Conservation (phyloP, 225 moss, liverwort and hornwort species). For the Lunularia cruciata region DNA sequence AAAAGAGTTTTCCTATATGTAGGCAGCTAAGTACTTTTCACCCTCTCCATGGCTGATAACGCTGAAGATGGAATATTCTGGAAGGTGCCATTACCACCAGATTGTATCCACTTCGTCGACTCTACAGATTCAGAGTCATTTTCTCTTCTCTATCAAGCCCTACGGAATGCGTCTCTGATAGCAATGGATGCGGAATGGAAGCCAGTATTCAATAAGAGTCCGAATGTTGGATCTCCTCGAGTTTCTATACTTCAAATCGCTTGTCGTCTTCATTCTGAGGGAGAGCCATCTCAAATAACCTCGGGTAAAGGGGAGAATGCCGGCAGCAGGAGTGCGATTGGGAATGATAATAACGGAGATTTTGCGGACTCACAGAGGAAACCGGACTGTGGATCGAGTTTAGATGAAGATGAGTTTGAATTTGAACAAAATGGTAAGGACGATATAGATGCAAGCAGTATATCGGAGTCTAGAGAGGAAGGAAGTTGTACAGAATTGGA, state of each 20-base stretch:
- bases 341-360: neutral
- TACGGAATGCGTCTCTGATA: constrained; percentile 63
- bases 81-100: constrained; percentile 66
- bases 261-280: constrained; percentile 51
- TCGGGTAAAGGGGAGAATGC: neutral
- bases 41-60: no score
- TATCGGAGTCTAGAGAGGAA: neutral
- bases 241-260: constrained; percentile 87
- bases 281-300: constrained; percentile 27
- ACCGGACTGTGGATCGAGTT: neutral
- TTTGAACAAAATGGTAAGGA: neutral
- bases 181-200: constrained; percentile 99
- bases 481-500: neutral
- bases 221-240: constrained; percentile 45
- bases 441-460: neutral
- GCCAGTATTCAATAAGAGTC: constrained; percentile 47
- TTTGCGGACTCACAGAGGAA: neutral
- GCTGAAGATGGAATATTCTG: constrained; percentile 44
- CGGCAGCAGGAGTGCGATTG: neutral
- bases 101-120: constrained; percentile 70
- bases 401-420: neutral
- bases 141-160: constrained; percentile 48
- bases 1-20: no score
- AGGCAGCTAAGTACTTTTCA: no score
- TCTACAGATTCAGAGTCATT: constrained; percentile 58